Evolutionary conservation across 1,139 yeast species (phyloP).

Genomic region (Scheffersomyces illinoinensis): DNA sequence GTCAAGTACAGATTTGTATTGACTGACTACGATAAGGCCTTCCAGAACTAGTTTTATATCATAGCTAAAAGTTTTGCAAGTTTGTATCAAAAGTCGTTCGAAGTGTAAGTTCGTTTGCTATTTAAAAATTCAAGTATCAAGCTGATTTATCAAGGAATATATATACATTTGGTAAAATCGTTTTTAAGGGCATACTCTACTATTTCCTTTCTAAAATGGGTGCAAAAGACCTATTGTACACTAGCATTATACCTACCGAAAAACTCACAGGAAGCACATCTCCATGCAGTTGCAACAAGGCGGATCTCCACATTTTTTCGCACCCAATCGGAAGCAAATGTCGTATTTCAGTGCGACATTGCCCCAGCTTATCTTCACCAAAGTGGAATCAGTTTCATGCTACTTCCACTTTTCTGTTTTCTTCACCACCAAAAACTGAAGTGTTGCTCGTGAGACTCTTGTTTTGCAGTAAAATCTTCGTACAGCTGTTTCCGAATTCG

Average conservation of each 20-base stretch:
- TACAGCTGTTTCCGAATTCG: background rate
- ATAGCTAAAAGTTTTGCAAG: too few relatives aligned
- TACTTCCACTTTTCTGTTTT: background rate
- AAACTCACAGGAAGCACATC: background rate
- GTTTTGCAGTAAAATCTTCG: background rate
- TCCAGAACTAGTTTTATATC: constrained; percentile 6
- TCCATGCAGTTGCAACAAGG: background rate
- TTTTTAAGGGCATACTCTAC: background rate
- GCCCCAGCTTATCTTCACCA: background rate
- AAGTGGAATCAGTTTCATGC: background rate
- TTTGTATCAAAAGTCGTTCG: background rate
- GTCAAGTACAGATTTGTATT: constrained; percentile 66
- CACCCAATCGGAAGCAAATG: background rate
- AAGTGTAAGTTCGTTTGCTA: background rate
- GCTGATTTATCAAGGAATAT: background rate
- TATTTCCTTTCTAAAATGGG: background rate
- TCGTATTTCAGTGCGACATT: background rate
- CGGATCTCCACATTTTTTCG: background rate
- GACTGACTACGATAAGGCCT: constrained; percentile 53
- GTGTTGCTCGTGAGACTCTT: background rate
- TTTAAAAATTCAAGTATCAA: background rate
- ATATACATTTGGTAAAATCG: background rate
- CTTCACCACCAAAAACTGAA: background rate
- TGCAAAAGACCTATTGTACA: background rate
- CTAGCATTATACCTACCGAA: background rate